These are phyloP conservation scores for Hymenoscyphus fructigenus DNA, from an alignment of 2,329 filamentous ascomycete genomes.

Conservation along the genomic window DNA sequence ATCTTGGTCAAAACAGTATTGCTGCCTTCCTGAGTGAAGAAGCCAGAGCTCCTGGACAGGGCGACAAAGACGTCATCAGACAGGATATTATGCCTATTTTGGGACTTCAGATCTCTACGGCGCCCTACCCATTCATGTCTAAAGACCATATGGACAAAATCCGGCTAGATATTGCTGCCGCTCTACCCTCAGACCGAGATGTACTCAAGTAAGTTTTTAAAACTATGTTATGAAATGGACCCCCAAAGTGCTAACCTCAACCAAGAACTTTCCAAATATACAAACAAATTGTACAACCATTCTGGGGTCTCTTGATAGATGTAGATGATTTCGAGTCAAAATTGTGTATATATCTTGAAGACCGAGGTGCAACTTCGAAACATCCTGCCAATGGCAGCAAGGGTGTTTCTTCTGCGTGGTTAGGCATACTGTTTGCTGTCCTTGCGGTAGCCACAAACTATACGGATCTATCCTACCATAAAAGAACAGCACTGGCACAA, in stretches of 20 bases:
- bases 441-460: conserved; percentile 66
- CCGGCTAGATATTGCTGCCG: conserved; percentile 59
- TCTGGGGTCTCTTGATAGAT: conserved; percentile 67
- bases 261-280: conserved; percentile 62
- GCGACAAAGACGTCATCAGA: conserved; percentile 49
- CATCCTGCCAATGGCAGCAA: conserved; percentile 30
- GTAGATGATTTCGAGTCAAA: conserved; percentile 65
- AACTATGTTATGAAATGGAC: not conserved
- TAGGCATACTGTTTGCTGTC: conserved; percentile 64
- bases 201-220: conserved; percentile 58
- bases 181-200: conserved; percentile 63
- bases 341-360: conserved; percentile 64
- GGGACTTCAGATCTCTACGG: conserved; percentile 60
- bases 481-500: conserved; percentile 41
- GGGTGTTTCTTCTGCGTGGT: conserved; percentile 60
- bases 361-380: conserved; percentile 50
- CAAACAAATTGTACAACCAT: conserved; percentile 66
- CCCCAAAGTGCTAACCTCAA: conserved; percentile 1
- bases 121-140: conserved; percentile 67
- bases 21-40: conserved; percentile 64
- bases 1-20: conserved; percentile 67
- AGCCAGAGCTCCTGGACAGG: conserved; percentile 47
- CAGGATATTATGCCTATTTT: conserved; percentile 66
- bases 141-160: conserved; percentile 58
- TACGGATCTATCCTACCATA: conserved; percentile 58